Percentiles rank a stretch among this genome's conserved stretches.
These are phyloP conservation scores for Cladorrhinum samala DNA, from an alignment of 495 filamentous ascomycete species.

Conservation along the genomic window DNA sequence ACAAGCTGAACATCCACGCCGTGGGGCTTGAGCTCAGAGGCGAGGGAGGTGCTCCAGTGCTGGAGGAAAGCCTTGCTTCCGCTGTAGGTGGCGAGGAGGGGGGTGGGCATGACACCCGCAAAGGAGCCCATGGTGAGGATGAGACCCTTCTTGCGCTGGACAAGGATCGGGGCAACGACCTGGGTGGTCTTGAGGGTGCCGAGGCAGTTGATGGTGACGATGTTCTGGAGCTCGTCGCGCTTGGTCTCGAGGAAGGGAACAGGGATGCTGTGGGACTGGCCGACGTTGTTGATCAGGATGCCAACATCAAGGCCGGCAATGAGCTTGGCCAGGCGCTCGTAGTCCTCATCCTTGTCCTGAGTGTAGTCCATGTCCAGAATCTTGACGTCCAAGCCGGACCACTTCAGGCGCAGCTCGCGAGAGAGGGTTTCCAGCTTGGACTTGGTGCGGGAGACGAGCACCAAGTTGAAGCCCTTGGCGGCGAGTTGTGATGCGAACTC, in stretches of 20 bases:
- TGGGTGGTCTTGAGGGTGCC: slow-evolving; percentile 83
- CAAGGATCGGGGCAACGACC: slow-evolving; percentile 78
- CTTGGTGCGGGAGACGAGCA: slow-evolving; percentile 89
- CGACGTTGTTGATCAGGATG: slow-evolving; percentile 95
- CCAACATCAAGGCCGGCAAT: slow-evolving; percentile 71
- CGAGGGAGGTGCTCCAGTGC: slow-evolving; percentile 86
- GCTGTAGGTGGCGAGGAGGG: slow-evolving; percentile 91
- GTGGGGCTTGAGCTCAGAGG: slow-evolving; percentile 69
- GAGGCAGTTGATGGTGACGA: slow-evolving; percentile 89
- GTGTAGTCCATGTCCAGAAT: slow-evolving; percentile 88
- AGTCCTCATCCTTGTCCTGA: slow-evolving; percentile 66
- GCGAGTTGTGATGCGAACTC: slow-evolving; percentile 91
- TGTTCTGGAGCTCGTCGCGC: slow-evolving; percentile 72
- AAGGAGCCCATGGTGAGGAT: slow-evolving; percentile 98
- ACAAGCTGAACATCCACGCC: slow-evolving; percentile 82
- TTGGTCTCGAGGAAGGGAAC: slow-evolving; percentile 78
- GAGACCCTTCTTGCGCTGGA: slow-evolving; percentile 71
- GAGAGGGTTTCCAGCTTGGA: slow-evolving; percentile 79
- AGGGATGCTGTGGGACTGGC: slow-evolving; percentile 86
- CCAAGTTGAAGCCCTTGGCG: slow-evolving; percentile 82
- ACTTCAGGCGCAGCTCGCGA: slow-evolving; percentile 63
- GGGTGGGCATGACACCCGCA: slow-evolving; percentile 83
- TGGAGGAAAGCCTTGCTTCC: slow-evolving; percentile 98
- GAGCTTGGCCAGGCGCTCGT: slow-evolving; percentile 59
- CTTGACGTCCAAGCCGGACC: slow-evolving; percentile 61